phyloP scores from a whole-genome alignment of 2,329 filamentous ascomycete genomes.

The Pseudogymnoascus sp. region DNA sequence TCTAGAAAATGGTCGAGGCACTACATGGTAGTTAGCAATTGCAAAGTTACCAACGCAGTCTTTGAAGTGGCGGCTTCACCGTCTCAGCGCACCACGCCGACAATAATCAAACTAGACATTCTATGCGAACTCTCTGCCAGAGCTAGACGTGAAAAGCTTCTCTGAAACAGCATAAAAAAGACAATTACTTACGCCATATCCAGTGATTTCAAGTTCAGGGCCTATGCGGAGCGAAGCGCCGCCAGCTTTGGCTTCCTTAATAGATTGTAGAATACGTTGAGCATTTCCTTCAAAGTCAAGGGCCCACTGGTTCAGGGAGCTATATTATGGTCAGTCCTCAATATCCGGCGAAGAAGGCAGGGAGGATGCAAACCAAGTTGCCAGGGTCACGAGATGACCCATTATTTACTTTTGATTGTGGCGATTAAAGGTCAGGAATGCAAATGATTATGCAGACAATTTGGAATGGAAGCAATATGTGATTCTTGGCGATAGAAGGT shows the following conservation, averaged over 20 bases:
- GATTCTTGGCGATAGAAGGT: not conserved
- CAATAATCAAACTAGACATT: not conserved
- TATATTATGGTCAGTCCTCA: slow-evolving; percentile 10
- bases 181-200: slow-evolving; percentile 10
- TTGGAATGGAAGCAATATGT: not conserved
- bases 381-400: slow-evolving; percentile 37
- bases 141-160: slow-evolving; percentile 13
- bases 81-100: not conserved
- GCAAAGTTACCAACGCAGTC: slow-evolving; percentile 10
- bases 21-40: not conserved
- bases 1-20: slow-evolving; percentile 18
- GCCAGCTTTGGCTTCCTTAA: slow-evolving; percentile 45
- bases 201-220: slow-evolving; percentile 35
- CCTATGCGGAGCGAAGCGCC: slow-evolving; percentile 50
- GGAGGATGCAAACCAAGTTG: slow-evolving; percentile 26
- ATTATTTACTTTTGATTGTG: slow-evolving; percentile 18
- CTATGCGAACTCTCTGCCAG: not conserved
- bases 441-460: not conserved
- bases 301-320: slow-evolving; percentile 40
- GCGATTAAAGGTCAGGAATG: not conserved
- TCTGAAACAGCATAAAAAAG: not conserved
- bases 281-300: slow-evolving; percentile 55
- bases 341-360: not conserved
- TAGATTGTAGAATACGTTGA: slow-evolving; percentile 52
- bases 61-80: not conserved